Conservation (phyloP, 1,139 yeast species). For the Sugiyamaella sp. region DNA sequence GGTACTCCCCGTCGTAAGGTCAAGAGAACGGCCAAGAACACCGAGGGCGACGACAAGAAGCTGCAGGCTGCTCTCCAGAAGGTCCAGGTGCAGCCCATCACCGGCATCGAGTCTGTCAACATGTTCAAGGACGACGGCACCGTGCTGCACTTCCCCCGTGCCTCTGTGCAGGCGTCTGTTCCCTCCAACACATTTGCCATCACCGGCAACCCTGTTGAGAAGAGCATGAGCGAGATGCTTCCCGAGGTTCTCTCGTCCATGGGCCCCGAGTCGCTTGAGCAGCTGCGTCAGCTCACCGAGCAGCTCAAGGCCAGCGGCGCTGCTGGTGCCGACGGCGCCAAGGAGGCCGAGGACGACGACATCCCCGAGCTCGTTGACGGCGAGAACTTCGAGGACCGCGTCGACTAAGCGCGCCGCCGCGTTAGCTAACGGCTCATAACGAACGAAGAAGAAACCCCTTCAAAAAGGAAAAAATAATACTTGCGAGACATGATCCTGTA, state of each 20-base stretch:
- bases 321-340: slow-evolving; percentile 52
- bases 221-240: slow-evolving; percentile 87
- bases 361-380: slow-evolving; percentile 96
- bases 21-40: slow-evolving; percentile 66
- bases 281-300: slow-evolving; percentile 88
- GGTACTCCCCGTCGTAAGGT: slow-evolving; percentile 64
- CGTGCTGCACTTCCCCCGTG: slow-evolving; percentile 94
- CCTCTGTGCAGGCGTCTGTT: slow-evolving; percentile 91
- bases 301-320: slow-evolving; percentile 65
- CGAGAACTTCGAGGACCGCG: slow-evolving; percentile 82
- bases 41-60: slow-evolving; percentile 86
- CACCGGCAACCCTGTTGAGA: slow-evolving; percentile 95
- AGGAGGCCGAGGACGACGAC: slow-evolving; percentile 57
- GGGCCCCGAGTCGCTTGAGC: slow-evolving; percentile 94
- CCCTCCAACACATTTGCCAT: slow-evolving; percentile 91
- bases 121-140: slow-evolving; percentile 96
- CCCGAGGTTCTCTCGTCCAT: slow-evolving; percentile 96
- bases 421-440: neutral
- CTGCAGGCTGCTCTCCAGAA: slow-evolving; percentile 88
- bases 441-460: neutral
- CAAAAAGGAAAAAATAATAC: neutral
- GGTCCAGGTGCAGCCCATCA: slow-evolving; percentile 85
- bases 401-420: slow-evolving; percentile 36
- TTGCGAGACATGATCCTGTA: neutral
- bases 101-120: slow-evolving; percentile 94